phyloP scores from a whole-genome alignment of 73 alveolate species.

The Tetrahymena borealis region DNA sequence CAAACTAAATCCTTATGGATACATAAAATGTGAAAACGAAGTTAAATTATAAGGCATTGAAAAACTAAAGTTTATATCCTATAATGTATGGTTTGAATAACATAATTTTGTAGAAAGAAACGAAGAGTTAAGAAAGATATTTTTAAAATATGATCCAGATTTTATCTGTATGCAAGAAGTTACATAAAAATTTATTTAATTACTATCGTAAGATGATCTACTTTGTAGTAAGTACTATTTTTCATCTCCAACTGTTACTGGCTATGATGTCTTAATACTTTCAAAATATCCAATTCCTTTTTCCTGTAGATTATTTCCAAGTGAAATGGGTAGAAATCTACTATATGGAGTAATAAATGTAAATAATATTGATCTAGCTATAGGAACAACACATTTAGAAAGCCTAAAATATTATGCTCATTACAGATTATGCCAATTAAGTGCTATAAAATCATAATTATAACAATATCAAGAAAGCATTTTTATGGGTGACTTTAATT shows the following conservation, averaged over 20 bases:
- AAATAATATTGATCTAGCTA: background rate
- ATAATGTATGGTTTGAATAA: constrained; percentile 53
- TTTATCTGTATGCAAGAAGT: constrained; percentile 55
- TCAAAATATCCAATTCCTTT: constrained; percentile 24
- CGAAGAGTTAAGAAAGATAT: constrained; percentile 18
- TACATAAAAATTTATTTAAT: constrained; percentile 10
- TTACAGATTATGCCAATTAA: constrained; percentile 5
- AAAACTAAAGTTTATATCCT: constrained; percentile 23
- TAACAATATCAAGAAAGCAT: background rate
- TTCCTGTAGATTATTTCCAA: constrained; percentile 9
- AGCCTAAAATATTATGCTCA: constrained; percentile 9
- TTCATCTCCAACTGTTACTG: constrained; percentile 20
- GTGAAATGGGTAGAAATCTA: constrained; percentile 29
- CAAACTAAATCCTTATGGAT: background rate
- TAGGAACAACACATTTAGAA: constrained; percentile 52
- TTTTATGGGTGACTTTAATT: constrained; percentile 57
- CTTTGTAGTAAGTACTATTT: constrained; percentile 25
- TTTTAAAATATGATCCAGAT: constrained; percentile 41
- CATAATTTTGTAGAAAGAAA: constrained; percentile 45
- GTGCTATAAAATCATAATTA: background rate
- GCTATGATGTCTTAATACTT: constrained; percentile 48
- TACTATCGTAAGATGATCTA: background rate
- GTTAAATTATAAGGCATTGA: background rate
- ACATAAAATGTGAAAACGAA: background rate
- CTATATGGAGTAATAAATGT: constrained; percentile 26